phyloP scores from a whole-genome alignment of 2,329 filamentous ascomycete genomes.

The Parafenestella ontariensis region DNA sequence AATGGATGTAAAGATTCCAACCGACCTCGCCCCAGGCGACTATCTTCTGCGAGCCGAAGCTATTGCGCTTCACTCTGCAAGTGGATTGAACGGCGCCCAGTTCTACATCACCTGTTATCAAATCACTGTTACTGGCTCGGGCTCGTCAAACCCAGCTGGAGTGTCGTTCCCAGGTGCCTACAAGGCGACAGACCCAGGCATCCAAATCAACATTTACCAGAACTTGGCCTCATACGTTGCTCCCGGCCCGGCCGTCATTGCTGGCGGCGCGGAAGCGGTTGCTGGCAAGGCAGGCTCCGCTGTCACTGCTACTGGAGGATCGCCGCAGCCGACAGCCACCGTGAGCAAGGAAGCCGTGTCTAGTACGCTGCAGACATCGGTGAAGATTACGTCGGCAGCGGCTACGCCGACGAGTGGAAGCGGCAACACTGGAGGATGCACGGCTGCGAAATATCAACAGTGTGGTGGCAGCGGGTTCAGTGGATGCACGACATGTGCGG shows the following conservation, averaged over 20 bases:
- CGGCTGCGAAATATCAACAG: conserved; percentile 35
- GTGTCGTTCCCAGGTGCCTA: conserved; percentile 63
- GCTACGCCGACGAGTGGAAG: conserved; percentile 21
- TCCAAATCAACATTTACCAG: conserved; percentile 67
- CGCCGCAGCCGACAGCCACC: conserved; percentile 16
- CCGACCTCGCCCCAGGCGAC: conserved; percentile 61
- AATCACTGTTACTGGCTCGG: conserved; percentile 64
- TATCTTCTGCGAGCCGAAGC: conserved; percentile 62
- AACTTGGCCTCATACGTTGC: conserved; percentile 56
- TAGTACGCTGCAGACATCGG: conserved; percentile 15
- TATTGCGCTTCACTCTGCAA: conserved; percentile 65
- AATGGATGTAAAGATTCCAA: conserved; percentile 61
- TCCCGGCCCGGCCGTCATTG: conserved; percentile 56
- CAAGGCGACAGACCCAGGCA: conserved; percentile 64
- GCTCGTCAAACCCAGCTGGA: conserved; percentile 56
- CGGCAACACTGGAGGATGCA: conserved; percentile 17
- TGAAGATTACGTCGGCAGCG: conserved; percentile 10
- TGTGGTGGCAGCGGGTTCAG: conserved; percentile 37
- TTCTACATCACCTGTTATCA: conserved; percentile 62
- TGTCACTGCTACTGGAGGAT: conserved; percentile 26
- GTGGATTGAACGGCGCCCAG: conserved; percentile 52
- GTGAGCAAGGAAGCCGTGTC: conserved; percentile 6
- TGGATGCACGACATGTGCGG: conserved; percentile 34
- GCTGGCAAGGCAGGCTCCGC: conserved; percentile 36
- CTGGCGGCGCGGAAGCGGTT: conserved; percentile 36